A percentile compares a stretch with the other conserved stretches of the same genome.
Evolutionary conservation across 345 rosid genomes (phyloP).

Genomic region (Sisymbrium irio): DNA sequence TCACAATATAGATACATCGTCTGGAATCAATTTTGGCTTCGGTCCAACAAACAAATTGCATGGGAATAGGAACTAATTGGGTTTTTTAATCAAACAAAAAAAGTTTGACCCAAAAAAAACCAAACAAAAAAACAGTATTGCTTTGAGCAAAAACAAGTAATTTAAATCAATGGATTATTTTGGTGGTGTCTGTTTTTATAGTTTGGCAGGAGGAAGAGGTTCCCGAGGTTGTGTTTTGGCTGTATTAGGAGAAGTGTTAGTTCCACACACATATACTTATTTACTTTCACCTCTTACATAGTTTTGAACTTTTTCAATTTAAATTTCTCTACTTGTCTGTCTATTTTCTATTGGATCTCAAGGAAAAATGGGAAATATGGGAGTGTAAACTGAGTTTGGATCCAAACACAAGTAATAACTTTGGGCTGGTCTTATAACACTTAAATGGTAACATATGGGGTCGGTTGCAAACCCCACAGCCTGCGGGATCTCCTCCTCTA

Average conservation of each 20-base stretch:
- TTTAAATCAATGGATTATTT: conserved; percentile 15
- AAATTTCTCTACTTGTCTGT: background rate
- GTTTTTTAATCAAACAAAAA: conserved; percentile 13
- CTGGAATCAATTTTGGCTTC: conserved; percentile 24
- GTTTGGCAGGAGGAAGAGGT: conserved; percentile 58
- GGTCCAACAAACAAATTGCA: conserved; percentile 33
- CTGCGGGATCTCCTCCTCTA: conserved; percentile 7
- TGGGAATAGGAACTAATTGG: background rate
- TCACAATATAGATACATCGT: conserved; percentile 8
- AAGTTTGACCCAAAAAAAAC: too few relatives aligned
- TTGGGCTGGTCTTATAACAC: conserved; percentile 10
- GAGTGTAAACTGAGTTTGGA: background rate
- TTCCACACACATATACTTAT: conserved; percentile 2
- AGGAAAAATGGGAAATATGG: background rate
- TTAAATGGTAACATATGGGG: conserved; percentile 24
- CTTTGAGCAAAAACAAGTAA: conserved; percentile 17
- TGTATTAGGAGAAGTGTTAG: conserved; percentile 31
- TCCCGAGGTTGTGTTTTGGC: conserved; percentile 58
- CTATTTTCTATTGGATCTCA: conserved; percentile 18
- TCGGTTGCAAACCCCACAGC: conserved; percentile 16
- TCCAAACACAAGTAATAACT: conserved; percentile 14
- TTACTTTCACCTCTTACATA: conserved; percentile 21
- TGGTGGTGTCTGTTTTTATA: conserved; percentile 52
- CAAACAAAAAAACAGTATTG: conserved; percentile 1
- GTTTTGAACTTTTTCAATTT: conserved; percentile 8